These are phyloP conservation scores for Dryas alaskensis DNA, from an alignment of 306 rosid genomes.

Conservation along the genomic window DNA sequence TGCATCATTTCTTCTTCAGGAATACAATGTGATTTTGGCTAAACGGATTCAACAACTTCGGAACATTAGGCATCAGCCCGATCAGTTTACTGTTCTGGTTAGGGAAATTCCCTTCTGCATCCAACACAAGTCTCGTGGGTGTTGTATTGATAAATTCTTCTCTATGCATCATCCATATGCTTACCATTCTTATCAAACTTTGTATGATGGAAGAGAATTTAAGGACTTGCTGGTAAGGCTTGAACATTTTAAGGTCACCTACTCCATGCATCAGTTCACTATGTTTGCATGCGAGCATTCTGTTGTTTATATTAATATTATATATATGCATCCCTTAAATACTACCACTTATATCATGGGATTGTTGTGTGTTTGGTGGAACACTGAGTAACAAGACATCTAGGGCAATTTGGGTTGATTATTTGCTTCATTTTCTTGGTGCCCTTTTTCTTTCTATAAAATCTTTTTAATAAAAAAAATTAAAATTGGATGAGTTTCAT, in stretches of 20 bases:
- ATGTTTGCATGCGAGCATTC: not conserved
- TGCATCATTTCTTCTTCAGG: slow-evolving; percentile 50
- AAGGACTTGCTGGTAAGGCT: slow-evolving; percentile 57
- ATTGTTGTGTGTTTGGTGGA: not conserved
- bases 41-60: slow-evolving; percentile 60
- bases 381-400: not conserved
- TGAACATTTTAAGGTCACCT: not conserved
- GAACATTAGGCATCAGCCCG: slow-evolving; percentile 57
- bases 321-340: not conserved
- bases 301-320: not conserved
- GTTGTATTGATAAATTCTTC: slow-evolving; percentile 75
- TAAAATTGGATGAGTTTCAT: not conserved
- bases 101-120: slow-evolving; percentile 75
- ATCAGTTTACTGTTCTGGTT: slow-evolving; percentile 73
- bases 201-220: slow-evolving; percentile 54
- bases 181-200: slow-evolving; percentile 65
- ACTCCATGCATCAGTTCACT: not conserved
- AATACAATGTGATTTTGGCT: slow-evolving; percentile 65
- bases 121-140: slow-evolving; percentile 60
- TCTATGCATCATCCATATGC: slow-evolving; percentile 58
- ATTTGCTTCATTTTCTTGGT: not conserved
- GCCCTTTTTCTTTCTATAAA: not conserved
- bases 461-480: no score
- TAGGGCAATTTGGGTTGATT: not conserved
- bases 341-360: not conserved